Percentiles rank a stretch among this genome's conserved stretches.
These are phyloP conservation scores for Paraphaeosphaeria minitans DNA, from an alignment of 2,329 filamentous ascomycete species.

Conservation along the genomic window DNA sequence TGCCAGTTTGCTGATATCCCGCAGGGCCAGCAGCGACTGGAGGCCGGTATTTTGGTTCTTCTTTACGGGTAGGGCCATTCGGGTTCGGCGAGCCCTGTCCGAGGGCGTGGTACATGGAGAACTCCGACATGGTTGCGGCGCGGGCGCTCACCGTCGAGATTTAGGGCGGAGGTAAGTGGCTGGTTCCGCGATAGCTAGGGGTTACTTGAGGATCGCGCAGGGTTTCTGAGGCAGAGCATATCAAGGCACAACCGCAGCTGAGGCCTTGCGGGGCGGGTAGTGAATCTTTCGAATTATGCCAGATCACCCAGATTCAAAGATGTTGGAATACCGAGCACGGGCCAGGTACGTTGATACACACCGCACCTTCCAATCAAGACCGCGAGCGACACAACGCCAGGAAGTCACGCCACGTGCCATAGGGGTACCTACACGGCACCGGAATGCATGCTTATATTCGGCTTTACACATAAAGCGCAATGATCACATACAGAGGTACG, in stretches of 20 bases:
- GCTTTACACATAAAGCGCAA: too few species aligned
- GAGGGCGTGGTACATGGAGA: constrained; percentile 44
- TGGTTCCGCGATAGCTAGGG: constrained; percentile 23
- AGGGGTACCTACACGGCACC: not conserved
- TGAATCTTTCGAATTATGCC: constrained; percentile 25
- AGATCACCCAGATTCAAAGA: too few species aligned
- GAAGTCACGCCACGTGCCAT: constrained; percentile 5
- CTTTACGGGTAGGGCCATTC: constrained; percentile 30
- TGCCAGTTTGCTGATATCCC: constrained; percentile 52
- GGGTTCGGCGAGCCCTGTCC: constrained; percentile 36
- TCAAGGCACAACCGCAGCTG: constrained; percentile 25
- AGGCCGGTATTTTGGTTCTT: constrained; percentile 45
- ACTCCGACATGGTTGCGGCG: constrained; percentile 45
- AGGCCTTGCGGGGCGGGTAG: constrained; percentile 15
- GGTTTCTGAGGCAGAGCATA: constrained; percentile 24
- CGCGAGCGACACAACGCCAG: not conserved
- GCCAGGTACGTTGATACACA: constrained; percentile 16
- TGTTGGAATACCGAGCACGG: too few species aligned
- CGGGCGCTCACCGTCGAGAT: constrained; percentile 24
- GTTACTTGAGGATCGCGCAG: constrained; percentile 17
- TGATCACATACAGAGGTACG: too few species aligned
- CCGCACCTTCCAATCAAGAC: constrained; percentile 9
- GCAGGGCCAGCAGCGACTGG: constrained; percentile 51
- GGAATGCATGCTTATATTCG: not conserved
- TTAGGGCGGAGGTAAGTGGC: constrained; percentile 14